A percentile compares a stretch with the other conserved stretches of the same genome.
These are phyloP conservation scores for Lactarius sp. DNA, from an alignment of 768 basidiomycete genomes.

Conservation along the genomic window DNA sequence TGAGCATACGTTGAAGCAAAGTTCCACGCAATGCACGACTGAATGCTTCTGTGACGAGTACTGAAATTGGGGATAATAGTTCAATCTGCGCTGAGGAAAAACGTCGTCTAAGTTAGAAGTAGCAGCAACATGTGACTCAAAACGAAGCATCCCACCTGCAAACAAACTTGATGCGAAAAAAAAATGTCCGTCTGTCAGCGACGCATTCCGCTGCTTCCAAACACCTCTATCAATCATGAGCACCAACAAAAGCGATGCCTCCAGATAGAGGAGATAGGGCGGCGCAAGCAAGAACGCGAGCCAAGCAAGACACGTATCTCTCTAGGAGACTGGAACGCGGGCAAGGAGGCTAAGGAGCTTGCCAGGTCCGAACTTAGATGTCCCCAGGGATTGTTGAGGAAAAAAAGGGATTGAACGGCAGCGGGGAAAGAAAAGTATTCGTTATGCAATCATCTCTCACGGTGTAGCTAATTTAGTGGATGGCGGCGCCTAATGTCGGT, in stretches of 20 bases:
- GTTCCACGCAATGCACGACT: too few species aligned
- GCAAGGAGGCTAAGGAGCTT: conserved; percentile 72
- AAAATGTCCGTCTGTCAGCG: conserved; percentile 36
- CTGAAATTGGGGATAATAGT: background rate
- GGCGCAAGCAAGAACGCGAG: conserved; percentile 35
- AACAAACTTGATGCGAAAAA: background rate
- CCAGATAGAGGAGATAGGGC: conserved; percentile 44
- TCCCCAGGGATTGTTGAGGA: conserved; percentile 67
- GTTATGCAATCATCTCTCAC: conserved; percentile 45
- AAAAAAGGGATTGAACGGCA: background rate
- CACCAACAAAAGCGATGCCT: conserved; percentile 69
- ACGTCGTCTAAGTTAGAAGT: background rate
- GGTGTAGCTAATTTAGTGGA: background rate
- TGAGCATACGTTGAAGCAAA: too few species aligned
- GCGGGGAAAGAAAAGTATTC: conserved; percentile 21
- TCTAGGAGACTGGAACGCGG: conserved; percentile 95
- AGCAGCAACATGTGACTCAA: background rate
- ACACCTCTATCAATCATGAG: conserved; percentile 52
- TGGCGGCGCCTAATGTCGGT: too few species aligned
- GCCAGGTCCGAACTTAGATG: conserved; percentile 91
- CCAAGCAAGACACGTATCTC: conserved; percentile 30
- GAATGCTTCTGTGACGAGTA: background rate
- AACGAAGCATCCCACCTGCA: background rate
- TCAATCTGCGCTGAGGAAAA: background rate
- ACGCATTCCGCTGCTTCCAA: conserved; percentile 36